Evolutionary conservation across 1,284 basidiomycete species (phyloP), one percentile per base, ranked within the genome.

Genomic region (Tilletiopsis washingtonensis): DNA sequence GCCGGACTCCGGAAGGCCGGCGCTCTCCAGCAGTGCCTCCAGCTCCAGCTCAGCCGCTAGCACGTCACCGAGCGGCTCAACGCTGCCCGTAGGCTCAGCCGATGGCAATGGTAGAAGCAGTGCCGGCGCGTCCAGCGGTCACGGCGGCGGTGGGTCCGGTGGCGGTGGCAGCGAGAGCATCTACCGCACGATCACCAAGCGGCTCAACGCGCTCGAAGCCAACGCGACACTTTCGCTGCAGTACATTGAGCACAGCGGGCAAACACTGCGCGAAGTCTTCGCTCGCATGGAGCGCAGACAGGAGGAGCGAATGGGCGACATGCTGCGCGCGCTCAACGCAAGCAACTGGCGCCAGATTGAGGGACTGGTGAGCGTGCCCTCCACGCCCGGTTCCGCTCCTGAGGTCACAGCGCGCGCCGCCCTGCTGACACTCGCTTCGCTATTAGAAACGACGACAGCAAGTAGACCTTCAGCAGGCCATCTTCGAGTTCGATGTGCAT

Each of bases 131-230:
- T n/a, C 29, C 9, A 34, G n/a, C n/a, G 29, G 29, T 34, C 9
- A 45, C 27, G 57, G 54, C n/a, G 45, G 48, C 15, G 45, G 47
- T 12, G 51, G 60, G 19, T 50, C 27, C 12, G 39, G 45, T 12
- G 53, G 53, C 3, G 53, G 52, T 0, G 65, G 69, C 11, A 60
- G 56, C 36, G 71, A 98, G 74, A 93, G 89, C 0, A 93, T 98
- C 64, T 98, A 94, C 68, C 84, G 90, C 9, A 88, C 86, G 9
- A 98, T 98, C 64, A 91, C 91, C 81, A 93, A 96, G 59, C 84
- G 91, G 2, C 80, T 98, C 12, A 81, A 81, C 5, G 82, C 82
- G 5, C 80, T 98, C 4, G 93, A 98, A 71, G 80, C 81, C 5
- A 94, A 94, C 67, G 85, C 89, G 37, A 90, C 88, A 0, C 77